These are phyloP conservation scores for Diaporthe velutina DNA, from an alignment of 2,329 filamentous ascomycete genomes.

Conservation along the genomic window DNA sequence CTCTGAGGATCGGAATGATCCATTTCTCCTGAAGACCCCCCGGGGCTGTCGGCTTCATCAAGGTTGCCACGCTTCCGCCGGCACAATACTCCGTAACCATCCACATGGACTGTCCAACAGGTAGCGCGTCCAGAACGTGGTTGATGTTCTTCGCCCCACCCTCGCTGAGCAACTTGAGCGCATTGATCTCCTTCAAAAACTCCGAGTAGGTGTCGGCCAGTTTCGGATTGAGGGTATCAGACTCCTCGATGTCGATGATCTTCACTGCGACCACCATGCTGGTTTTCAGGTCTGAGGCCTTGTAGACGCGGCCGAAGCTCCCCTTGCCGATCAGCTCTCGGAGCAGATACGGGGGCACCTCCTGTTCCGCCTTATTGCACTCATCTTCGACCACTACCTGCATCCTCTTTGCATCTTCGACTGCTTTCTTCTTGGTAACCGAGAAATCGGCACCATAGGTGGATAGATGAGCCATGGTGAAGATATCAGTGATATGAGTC, in stretches of 20 bases:
- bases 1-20: conserved; percentile 76
- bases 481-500: background rate
- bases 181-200: conserved; percentile 76
- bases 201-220: conserved; percentile 77
- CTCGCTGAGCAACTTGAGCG: conserved; percentile 80
- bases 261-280: conserved; percentile 78
- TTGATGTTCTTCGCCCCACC: conserved; percentile 85
- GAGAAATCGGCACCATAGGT: conserved; percentile 57
- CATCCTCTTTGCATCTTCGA: conserved; percentile 80
- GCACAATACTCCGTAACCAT: conserved; percentile 90
- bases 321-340: conserved; percentile 82
- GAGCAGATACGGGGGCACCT: conserved; percentile 76
- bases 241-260: conserved; percentile 86
- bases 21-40: conserved; percentile 78
- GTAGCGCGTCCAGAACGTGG: conserved; percentile 82
- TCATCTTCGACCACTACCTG: conserved; percentile 73
- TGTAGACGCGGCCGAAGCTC: conserved; percentile 81
- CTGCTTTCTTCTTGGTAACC: conserved; percentile 68
- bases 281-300: conserved; percentile 63
- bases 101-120: conserved; percentile 85
- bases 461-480: conserved; percentile 56
- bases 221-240: conserved; percentile 76
- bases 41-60: conserved; percentile 76
- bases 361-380: conserved; percentile 69
- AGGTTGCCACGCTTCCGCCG: conserved; percentile 83